Evolutionary conservation across 83 land plant genomes (phyloP).

Genomic region (Picea engelmannii): DNA sequence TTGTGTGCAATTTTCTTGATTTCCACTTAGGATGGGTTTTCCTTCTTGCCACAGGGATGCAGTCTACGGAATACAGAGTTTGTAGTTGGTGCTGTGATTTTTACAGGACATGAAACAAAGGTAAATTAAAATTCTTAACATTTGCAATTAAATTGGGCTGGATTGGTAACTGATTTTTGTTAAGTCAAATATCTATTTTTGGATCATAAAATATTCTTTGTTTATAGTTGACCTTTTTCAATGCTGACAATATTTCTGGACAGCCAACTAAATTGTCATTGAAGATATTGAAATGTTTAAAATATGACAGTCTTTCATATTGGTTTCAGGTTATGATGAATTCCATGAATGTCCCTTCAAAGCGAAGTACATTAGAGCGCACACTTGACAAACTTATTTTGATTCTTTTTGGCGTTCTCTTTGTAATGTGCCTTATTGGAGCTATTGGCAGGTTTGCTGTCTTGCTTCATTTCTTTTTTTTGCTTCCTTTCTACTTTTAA

Average conservation of each 20-base stretch:
- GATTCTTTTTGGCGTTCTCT: conserved; percentile 71
- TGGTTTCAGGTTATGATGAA: conserved; percentile 97
- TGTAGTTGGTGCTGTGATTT: conserved; percentile 87
- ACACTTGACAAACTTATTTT: conserved; percentile 96
- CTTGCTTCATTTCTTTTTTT: background rate
- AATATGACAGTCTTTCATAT: background rate
- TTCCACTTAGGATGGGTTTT: background rate
- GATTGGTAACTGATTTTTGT: background rate
- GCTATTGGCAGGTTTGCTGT: conserved; percentile 85
- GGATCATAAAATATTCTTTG: background rate
- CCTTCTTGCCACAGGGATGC: conserved; percentile 73
- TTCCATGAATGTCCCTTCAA: conserved; percentile 98
- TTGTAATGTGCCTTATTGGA: conserved; percentile 86
- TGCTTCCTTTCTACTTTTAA: background rate
- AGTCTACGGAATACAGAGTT: conserved; percentile 95
- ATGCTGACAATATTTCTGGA: background rate
- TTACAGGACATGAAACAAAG: conserved; percentile 99
- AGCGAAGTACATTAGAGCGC: conserved; percentile 94
- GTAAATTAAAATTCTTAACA: conserved; percentile 27
- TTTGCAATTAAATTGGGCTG: background rate
- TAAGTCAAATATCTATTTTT: background rate
- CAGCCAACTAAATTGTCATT: background rate
- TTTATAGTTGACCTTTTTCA: background rate
- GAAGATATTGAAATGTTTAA: background rate
- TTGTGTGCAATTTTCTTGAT: background rate